Evolutionary conservation across 2,329 filamentous ascomycete genomes (phyloP), one percentile per base, ranked within the genome.

Genomic region (Sclerotiophoma versabilis): DNA sequence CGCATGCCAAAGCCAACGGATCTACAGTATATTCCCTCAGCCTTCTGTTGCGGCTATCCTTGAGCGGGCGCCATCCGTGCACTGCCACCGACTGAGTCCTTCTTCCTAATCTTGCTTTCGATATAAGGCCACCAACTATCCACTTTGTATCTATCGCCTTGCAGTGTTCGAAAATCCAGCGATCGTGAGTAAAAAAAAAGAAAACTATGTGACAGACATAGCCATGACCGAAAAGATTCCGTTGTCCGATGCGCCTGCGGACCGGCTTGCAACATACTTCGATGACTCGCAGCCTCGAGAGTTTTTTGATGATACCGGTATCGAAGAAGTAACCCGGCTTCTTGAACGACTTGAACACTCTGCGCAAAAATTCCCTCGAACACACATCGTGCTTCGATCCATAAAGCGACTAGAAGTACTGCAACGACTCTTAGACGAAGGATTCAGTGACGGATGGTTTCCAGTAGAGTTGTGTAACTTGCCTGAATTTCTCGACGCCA

Each of bases 371-470:
- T 57, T 41, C 17, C 70, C 69, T 2, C 55, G 69, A 26, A 64
- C 63, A 14, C 72, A 71, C 38, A 69, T 64, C 30, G 47, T 72
- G 6, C 54, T 73, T n/a, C 63, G 68, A 1, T 57, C 38, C 0
- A 69, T 73, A 6, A 57, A 60, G 5, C 36, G 54, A 3, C 46
- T 71, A 9, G 38, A 63, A 2, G 14, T 63, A 3, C 42, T 73
- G 4, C 59, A 68, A 9, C 29, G 30, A 11, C 53, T 72, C 20
- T n/a, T 71, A 15, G 49, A 57, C 1, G 32, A 54, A 27, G 66
- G 64, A 8, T 63, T 73, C 29, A 53, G 41, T 2, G 71, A 74
- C 29, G 22, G 56, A 34, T 73, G 57, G 56, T 68, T 74, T 33
- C 70, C 70, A 7, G 58, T 72, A 27, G 50, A 54, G 8, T 15